Evolutionary conservation across 345 rosid genomes (phyloP).

Genomic region (Triadica sebifera): DNA sequence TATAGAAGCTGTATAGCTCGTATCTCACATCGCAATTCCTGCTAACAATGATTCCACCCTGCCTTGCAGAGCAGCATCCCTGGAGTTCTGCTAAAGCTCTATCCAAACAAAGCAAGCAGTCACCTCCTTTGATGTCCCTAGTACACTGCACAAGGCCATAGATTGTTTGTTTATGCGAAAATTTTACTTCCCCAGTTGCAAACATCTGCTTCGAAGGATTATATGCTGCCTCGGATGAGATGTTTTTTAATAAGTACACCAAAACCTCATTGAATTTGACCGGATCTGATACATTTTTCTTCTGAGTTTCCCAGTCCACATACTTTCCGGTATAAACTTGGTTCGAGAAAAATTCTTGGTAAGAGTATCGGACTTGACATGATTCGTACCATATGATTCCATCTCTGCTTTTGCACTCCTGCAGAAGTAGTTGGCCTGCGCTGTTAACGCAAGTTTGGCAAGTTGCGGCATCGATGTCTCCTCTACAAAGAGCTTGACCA

Average conservation of each 20-base stretch:
- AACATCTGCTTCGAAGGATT: conserved; percentile 27
- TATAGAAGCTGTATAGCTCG: conserved; percentile 31
- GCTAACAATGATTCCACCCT: conserved; percentile 36
- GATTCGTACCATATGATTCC: conserved; percentile 36
- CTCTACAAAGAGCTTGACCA: conserved; percentile 38
- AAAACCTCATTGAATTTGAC: conserved; percentile 5
- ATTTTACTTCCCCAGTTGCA: conserved; percentile 22
- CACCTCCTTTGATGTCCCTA: conserved; percentile 23
- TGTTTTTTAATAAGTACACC: conserved; percentile 19
- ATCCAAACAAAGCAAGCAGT: conserved; percentile 24
- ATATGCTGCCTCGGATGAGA: conserved; percentile 22
- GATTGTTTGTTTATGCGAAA: conserved; percentile 9
- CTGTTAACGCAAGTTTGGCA: conserved; percentile 32
- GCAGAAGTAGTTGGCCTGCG: conserved; percentile 23
- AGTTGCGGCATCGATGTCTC: conserved; percentile 17
- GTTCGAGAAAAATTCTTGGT: background rate
- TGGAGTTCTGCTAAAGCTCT: conserved; percentile 27
- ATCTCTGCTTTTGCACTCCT: conserved; percentile 12
- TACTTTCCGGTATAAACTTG: conserved; percentile 33
- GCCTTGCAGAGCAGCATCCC: conserved; percentile 11
- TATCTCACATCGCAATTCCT: conserved; percentile 39
- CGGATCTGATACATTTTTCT: conserved; percentile 21
- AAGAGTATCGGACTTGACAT: conserved; percentile 42
- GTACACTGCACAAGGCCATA: conserved; percentile 42
- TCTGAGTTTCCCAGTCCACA: conserved; percentile 12